Evolutionary conservation across 176 grass and related monocot genomes (phyloP), one percentile per base, ranked within the genome.

Genomic region (Musa beccarii): DNA sequence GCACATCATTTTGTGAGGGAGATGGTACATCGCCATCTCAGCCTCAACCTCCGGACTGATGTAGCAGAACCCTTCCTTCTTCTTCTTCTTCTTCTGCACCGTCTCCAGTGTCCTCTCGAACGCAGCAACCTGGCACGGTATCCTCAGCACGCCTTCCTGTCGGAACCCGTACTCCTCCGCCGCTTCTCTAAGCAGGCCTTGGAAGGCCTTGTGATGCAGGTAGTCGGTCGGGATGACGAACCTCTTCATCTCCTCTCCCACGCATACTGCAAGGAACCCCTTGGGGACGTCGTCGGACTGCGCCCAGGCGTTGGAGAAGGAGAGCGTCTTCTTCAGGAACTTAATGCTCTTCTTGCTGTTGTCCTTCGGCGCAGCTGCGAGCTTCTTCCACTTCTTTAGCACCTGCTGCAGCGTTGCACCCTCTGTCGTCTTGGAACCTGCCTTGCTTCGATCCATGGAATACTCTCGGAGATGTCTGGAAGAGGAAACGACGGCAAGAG

Each of bases 141-240:
- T 92, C 59, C 93, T 81, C 75, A 92, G 79, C 21, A 89, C 93
- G 26, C 93, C 93, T 74, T 96, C 77, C 49, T 96, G 83, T 50
- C 79, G 83, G 90, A 92, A 96, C 51, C 93, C 93, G 68, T 92
- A 96, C 81, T 96, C 93, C 83, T 96, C 93, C 85, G 90, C 93
- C 3, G 85, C 89, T 43, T 96, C 89, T 67, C 87, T 86, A 64
- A 96, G 89, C 59, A 96, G 82, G 63, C 76, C 84, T 6, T 74
- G 85, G 75, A 96, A 96, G 1, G 89, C 89, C 84, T 83, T 72
- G 79, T 88, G 89, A 43, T 81, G 73, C 43, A 96, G 79, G 85
- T 88, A 92, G 61, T 92, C 89, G 4, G 93, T 96, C 52, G 93
- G 93, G 79, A 96, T 96, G 10, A 96, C 93, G 68, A 96, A 96